phyloP scores from a whole-genome alignment of 1,284 basidiomycete species.

The Mycosarcoma mackinlayi region DNA sequence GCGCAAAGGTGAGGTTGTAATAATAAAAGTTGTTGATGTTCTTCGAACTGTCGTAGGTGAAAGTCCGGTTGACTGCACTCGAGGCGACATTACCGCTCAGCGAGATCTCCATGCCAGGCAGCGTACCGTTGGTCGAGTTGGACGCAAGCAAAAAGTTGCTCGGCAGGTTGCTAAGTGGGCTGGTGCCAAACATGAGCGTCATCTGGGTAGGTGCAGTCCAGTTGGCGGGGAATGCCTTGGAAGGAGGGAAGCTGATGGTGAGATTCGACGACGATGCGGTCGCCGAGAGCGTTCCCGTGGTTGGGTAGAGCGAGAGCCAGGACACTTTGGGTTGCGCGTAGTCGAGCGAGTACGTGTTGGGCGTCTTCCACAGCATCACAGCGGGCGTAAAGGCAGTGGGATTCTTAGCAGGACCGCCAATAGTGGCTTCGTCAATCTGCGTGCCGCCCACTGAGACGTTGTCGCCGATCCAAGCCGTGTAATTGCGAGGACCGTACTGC shows the following conservation, averaged over 20 bases:
- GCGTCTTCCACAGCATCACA: slow-evolving; percentile 28
- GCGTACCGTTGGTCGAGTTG: slow-evolving; percentile 21
- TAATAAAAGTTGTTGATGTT: slow-evolving; percentile 36
- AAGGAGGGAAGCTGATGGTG: slow-evolving; percentile 31
- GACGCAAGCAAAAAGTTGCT: slow-evolving; percentile 27
- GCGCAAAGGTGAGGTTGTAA: slow-evolving; percentile 39
- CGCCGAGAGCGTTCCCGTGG: slow-evolving; percentile 26
- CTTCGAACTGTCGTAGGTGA: slow-evolving; percentile 35
- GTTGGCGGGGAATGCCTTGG: slow-evolving; percentile 33
- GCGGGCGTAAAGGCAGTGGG: slow-evolving; percentile 28
- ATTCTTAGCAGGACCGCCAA: slow-evolving; percentile 36
- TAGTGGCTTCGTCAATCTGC: slow-evolving; percentile 33
- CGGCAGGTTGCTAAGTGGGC: slow-evolving; percentile 16
- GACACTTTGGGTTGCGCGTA: slow-evolving; percentile 22
- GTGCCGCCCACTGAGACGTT: slow-evolving; percentile 36
- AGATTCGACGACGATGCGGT: slow-evolving; percentile 27
- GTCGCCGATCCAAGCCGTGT: slow-evolving; percentile 34
- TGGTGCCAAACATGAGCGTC: slow-evolving; percentile 30
- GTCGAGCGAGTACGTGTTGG: slow-evolving; percentile 20
- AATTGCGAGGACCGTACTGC: slow-evolving; percentile 38
- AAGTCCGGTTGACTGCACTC: slow-evolving; percentile 10
- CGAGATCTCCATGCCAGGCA: slow-evolving; percentile 23
- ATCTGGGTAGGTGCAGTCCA: slow-evolving; percentile 30
- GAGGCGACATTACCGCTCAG: slow-evolving; percentile 30
- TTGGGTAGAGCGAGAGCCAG: slow-evolving; percentile 39